Evolutionary conservation across 495 filamentous ascomycete genomes (phyloP).

Genomic region (Parachaetomium inaequale): DNA sequence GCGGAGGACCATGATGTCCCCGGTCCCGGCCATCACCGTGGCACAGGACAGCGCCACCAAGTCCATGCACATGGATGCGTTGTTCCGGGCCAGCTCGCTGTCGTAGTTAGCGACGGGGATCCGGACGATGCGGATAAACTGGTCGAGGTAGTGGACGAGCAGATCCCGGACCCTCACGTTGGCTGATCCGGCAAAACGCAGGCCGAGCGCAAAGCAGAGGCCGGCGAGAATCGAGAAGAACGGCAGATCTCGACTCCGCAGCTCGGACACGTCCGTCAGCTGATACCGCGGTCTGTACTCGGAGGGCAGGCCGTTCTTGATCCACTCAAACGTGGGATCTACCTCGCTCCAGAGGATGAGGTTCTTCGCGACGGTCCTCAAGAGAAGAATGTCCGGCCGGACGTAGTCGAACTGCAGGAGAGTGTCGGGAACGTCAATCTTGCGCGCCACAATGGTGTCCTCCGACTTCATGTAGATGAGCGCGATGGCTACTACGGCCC

Average conservation of each 20-base stretch:
- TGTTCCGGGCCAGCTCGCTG: slow-evolving; percentile 70
- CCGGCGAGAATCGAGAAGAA: slow-evolving; percentile 91
- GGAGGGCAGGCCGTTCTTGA: slow-evolving; percentile 65
- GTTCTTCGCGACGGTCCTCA: slow-evolving; percentile 86
- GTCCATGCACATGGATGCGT: slow-evolving; percentile 86
- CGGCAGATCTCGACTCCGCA: slow-evolving; percentile 76
- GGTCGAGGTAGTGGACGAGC: slow-evolving; percentile 77
- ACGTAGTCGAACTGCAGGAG: slow-evolving; percentile 90
- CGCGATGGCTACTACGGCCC: slow-evolving; percentile 82
- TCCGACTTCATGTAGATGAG: slow-evolving; percentile 98
- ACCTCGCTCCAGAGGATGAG: slow-evolving; percentile 93
- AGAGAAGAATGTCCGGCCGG: slow-evolving; percentile 84
- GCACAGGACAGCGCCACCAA: slow-evolving; percentile 74
- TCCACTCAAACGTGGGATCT: slow-evolving; percentile 64
- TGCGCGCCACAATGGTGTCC: slow-evolving; percentile 80
- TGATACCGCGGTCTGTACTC: slow-evolving; percentile 55
- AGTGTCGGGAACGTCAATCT: slow-evolving; percentile 90
- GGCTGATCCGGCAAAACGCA: slow-evolving; percentile 85
- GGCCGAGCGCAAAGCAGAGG: slow-evolving; percentile 76
- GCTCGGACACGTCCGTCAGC: slow-evolving; percentile 50
- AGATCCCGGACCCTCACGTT: slow-evolving; percentile 68
- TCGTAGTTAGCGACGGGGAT: slow-evolving; percentile 71
- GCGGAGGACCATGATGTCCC: slow-evolving; percentile 85
- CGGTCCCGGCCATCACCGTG: slow-evolving; percentile 91
- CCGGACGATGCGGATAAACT: slow-evolving; percentile 75